Conservation (phyloP, 495 filamentous ascomycete genomes). For the Lepraria neglecta region DNA sequence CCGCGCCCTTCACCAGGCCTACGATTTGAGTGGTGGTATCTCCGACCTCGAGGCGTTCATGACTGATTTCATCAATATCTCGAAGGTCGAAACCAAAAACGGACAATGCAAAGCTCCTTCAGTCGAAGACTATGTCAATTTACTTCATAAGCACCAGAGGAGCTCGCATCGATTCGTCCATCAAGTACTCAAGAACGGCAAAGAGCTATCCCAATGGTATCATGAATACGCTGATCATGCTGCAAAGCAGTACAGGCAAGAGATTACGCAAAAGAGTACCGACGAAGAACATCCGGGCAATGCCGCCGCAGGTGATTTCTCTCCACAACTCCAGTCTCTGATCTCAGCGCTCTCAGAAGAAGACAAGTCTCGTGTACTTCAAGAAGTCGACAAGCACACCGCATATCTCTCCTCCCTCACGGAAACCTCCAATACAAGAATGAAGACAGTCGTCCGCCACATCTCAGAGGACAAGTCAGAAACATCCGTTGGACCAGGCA, state of each 20-base stretch:
- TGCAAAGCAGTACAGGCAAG: conserved; percentile 36
- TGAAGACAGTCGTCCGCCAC: conserved; percentile 33
- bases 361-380: conserved; percentile 33
- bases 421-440: conserved; percentile 40
- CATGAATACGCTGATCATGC: conserved; percentile 39
- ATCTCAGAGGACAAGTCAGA: conserved; percentile 25
- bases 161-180: conserved; percentile 56
- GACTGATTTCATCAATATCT: conserved; percentile 50
- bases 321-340: conserved; percentile 39
- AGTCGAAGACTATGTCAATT: conserved; percentile 55
- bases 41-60: conserved; percentile 53
- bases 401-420: conserved; percentile 47
- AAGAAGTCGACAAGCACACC: conserved; percentile 46
- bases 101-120: conserved; percentile 37
- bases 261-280: neutral
- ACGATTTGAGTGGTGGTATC: conserved; percentile 56
- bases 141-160: conserved; percentile 49
- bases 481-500: conserved; percentile 48
- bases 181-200: conserved; percentile 54
- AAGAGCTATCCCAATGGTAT: conserved; percentile 49
- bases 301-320: conserved; percentile 40
- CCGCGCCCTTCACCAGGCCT: conserved; percentile 53
- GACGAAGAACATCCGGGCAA: conserved; percentile 12
- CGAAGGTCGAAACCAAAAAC: conserved; percentile 26
- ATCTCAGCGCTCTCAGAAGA: conserved; percentile 39